Conservation (phyloP, 768 basidiomycete species). For the Calocybe indica region DNA sequence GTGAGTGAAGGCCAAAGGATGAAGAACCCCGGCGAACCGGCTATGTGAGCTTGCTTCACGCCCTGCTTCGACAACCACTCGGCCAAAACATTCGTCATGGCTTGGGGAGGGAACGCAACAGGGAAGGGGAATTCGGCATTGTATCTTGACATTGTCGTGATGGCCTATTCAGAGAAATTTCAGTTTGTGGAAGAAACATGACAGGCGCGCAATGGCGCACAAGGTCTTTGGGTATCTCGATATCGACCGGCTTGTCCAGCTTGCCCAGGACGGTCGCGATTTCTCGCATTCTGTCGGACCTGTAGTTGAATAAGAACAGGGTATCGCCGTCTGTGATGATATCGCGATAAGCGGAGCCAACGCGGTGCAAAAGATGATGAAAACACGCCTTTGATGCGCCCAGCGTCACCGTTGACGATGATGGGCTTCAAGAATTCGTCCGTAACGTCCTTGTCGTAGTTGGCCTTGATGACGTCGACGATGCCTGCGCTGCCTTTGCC, state of each 20-base stretch:
- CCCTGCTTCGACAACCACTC: slow-evolving; percentile 83
- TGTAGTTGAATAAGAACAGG: slow-evolving; percentile 95
- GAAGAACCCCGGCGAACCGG: slow-evolving; percentile 37
- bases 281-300: slow-evolving; percentile 95
- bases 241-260: slow-evolving; percentile 80
- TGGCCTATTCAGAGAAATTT: slow-evolving; percentile 40
- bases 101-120: slow-evolving; percentile 89
- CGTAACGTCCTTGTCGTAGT: slow-evolving; percentile 81
- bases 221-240: slow-evolving; percentile 73
- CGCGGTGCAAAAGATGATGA: no score
- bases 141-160: slow-evolving; percentile 93
- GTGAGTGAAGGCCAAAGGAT: not conserved
- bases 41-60: slow-evolving; percentile 83
- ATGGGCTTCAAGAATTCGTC: slow-evolving; percentile 97
- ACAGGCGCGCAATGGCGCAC: slow-evolving; percentile 33
- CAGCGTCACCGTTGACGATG: slow-evolving; percentile 74
- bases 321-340: slow-evolving; percentile 66
- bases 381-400: slow-evolving; percentile 70
- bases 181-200: not conserved
- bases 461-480: slow-evolving; percentile 46
- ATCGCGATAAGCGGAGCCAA: not conserved
- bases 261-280: slow-evolving; percentile 77
- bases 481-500: slow-evolving; percentile 42
- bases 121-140: slow-evolving; percentile 87
- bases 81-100: slow-evolving; percentile 91